Percentiles rank a stretch among this genome's conserved stretches.
Evolutionary conservation across 257 asterid genomes (phyloP).

Genomic region (Jaltomata sinuosa): DNA sequence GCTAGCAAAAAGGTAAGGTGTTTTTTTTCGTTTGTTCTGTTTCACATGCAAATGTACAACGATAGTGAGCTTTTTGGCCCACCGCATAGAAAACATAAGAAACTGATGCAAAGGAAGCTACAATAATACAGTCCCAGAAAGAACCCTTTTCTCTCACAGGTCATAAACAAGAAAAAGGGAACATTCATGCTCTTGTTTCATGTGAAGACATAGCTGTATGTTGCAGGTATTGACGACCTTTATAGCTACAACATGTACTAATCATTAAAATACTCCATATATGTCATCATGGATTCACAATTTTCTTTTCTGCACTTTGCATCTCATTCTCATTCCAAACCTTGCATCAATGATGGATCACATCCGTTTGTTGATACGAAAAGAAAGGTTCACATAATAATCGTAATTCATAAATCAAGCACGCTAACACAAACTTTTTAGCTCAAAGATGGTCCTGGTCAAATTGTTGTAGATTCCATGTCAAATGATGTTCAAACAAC

Average conservation of each 20-base stretch:
- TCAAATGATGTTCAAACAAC: neutral
- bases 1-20: neutral
- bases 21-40: neutral
- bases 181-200: neutral
- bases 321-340: neutral
- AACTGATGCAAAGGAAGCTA: neutral
- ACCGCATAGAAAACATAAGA: neutral
- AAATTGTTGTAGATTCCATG: neutral
- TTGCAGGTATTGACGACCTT: neutral
- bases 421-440: neutral
- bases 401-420: neutral
- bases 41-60: neutral
- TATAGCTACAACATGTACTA: neutral
- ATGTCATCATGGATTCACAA: neutral
- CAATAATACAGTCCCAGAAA: neutral
- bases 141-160: neutral
- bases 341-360: neutral
- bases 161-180: neutral
- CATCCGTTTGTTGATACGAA: neutral
- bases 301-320: neutral
- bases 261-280: neutral
- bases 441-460: neutral
- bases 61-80: neutral
- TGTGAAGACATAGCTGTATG: slow-evolving; percentile 6
- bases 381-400: neutral